phyloP scores from a whole-genome alignment of 768 basidiomycete genomes.

The Amanita phalloides region DNA sequence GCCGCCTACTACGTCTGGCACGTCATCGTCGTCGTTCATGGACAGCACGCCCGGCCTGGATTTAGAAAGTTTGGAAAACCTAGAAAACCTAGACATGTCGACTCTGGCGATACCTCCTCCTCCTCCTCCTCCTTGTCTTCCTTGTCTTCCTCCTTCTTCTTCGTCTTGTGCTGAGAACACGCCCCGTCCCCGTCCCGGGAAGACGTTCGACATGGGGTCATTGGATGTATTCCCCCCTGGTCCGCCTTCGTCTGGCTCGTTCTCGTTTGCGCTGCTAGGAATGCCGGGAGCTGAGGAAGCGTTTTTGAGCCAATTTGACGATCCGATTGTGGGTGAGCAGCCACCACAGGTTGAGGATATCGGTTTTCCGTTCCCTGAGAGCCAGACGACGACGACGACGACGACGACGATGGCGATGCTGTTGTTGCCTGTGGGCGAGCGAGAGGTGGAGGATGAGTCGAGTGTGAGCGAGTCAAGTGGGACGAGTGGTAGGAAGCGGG shows the following conservation, averaged over 20 bases:
- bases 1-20: no score
- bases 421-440: background rate
- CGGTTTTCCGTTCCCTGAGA: background rate
- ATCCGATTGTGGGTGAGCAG: background rate
- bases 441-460: background rate
- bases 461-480: background rate
- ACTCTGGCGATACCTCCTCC: no score
- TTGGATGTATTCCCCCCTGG: background rate
- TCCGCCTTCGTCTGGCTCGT: background rate
- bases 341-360: background rate
- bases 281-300: slow-evolving; percentile 1
- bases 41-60: no score
- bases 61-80: no score
- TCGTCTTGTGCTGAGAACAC: no score
- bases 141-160: no score
- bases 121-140: no score
- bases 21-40: background rate
- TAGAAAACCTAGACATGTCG: no score
- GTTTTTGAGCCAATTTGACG: background rate
- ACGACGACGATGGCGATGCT: no score
- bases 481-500: background rate
- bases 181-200: no score
- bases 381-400: background rate
- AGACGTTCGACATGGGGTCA: no score
- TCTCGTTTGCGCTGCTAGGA: background rate